A percentile compares a stretch with the other conserved stretches of the same genome.
phyloP scores from a whole-genome alignment of 2,329 filamentous ascomycete genomes.

The Pseudopyricularia javanii region DNA sequence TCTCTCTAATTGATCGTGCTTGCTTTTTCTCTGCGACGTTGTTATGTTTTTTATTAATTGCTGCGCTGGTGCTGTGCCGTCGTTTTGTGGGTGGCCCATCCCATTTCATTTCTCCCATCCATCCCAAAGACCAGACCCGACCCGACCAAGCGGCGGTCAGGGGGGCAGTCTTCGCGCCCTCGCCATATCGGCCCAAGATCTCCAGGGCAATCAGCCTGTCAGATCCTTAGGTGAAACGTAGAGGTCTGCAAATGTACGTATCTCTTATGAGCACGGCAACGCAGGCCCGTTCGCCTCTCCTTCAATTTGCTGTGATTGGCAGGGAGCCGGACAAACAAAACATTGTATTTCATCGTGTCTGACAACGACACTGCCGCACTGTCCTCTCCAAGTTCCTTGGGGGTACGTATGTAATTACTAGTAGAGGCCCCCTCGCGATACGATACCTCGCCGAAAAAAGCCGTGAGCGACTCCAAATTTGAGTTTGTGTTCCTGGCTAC shows the following conservation, averaged over 20 bases:
- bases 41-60: no score
- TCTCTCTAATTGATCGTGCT: no score
- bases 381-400: no score
- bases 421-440: no score
- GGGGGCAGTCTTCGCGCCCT: no score
- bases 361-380: no score
- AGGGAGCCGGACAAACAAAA: not conserved
- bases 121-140: no score
- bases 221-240: not conserved
- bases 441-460: not conserved
- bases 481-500: not conserved
- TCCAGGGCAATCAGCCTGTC: not conserved
- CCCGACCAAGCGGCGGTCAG: not conserved
- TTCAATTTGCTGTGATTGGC: not conserved
- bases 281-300: not conserved
- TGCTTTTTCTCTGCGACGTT: no score
- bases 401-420: no score
- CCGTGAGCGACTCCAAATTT: not conserved
- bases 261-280: not conserved
- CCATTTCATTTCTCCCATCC: no score
- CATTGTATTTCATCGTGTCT: not conserved
- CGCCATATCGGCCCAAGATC: not conserved
- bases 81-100: no score
- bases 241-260: not conserved
- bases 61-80: no score